Evolutionary conservation across 2,329 filamentous ascomycete species (phyloP), one percentile per base, ranked within the genome.

Genomic region (Domatiomyces globalis): DNA sequence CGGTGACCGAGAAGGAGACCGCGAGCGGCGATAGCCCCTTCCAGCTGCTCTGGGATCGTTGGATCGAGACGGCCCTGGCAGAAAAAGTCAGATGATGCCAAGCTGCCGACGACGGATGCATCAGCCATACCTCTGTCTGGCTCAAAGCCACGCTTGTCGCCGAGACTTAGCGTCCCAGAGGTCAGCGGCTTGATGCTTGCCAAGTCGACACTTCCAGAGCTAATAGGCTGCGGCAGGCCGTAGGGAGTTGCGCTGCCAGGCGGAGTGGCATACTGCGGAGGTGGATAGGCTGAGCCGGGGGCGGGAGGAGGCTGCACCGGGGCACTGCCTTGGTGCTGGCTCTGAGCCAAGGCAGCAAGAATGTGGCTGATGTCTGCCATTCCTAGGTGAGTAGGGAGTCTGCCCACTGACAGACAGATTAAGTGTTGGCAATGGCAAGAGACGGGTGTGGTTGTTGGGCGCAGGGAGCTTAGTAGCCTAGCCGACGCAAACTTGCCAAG

Each of bases 101-200:
- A 39, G 15, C 5, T 15, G 33, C 10, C 12, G 15, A 5, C 4
- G 10, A 39, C 10, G 12, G 9, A 15, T 12, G 15, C 15, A 4
- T 5, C 33, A 39, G 5, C 48, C 56, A 45, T 59, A 63, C 64
- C 57, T 60, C 62, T 63, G 43, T 54, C 66, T 44, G 69, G 69
- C 56, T 72, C 73, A 54, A 73, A 73, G 19, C 33, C 33, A 39
- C 33, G 33, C 10, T 39, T 39, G 33, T 39, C 87, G 53, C 84
- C 79, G 57, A 94, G 83, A 67, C 83, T 90, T 60, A 94, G 83
- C 18, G 84, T 87, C 53, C 87, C 87, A 27, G 85, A 85, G 64
- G 78, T 87, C 51, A 84, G 77, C 4, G 87, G 87, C 62, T 85
- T 84, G 63, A 92, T 86, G 51, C 79, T 76, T 68, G 83, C 89